Conservation (phyloP, 164 flowering plant genomes). For the Platanus orientalis region DNA sequence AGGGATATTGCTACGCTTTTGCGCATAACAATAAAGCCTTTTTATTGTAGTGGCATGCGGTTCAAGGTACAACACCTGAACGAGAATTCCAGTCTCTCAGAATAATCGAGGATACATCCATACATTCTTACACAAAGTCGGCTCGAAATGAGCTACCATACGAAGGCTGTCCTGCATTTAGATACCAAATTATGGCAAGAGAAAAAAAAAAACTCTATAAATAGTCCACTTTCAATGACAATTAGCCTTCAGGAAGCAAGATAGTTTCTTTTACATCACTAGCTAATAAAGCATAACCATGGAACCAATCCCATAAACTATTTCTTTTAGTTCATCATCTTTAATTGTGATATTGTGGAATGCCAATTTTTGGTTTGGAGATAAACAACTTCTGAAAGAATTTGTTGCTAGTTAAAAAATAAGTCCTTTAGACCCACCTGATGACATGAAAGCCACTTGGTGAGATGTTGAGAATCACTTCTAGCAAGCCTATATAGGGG, state of each 20-base stretch:
- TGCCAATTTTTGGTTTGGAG: not conserved
- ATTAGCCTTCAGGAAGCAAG: too few relatives aligned
- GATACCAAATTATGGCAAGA: too few relatives aligned
- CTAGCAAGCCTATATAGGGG: conserved; percentile 71
- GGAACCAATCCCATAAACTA: too few relatives aligned
- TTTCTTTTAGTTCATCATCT: too few relatives aligned
- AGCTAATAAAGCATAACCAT: too few relatives aligned
- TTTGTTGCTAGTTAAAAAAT: not conserved
- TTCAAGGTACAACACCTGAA: conserved; percentile 89
- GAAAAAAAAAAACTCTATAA: too few relatives aligned
- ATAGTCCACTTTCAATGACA: too few relatives aligned
- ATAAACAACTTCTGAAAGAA: not conserved
- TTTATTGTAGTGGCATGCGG: too few relatives aligned
- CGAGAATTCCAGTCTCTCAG: conserved; percentile 95
- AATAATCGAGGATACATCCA: conserved; percentile 97
- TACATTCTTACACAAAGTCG: conserved; percentile 42
- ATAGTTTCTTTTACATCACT: too few relatives aligned
- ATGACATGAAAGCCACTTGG: conserved; percentile 76
- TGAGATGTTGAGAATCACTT: conserved; percentile 48
- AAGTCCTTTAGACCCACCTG: conserved; percentile 48
- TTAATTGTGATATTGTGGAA: too few relatives aligned
- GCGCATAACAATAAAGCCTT: too few relatives aligned
- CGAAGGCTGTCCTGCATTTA: conserved; percentile 90
- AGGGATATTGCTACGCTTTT: too few relatives aligned
- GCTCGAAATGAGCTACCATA: conserved; percentile 82